Percentiles rank a stretch among this genome's conserved stretches.
phyloP scores from a whole-genome alignment of 257 asterid species.

The Plectranthus barbatus region DNA sequence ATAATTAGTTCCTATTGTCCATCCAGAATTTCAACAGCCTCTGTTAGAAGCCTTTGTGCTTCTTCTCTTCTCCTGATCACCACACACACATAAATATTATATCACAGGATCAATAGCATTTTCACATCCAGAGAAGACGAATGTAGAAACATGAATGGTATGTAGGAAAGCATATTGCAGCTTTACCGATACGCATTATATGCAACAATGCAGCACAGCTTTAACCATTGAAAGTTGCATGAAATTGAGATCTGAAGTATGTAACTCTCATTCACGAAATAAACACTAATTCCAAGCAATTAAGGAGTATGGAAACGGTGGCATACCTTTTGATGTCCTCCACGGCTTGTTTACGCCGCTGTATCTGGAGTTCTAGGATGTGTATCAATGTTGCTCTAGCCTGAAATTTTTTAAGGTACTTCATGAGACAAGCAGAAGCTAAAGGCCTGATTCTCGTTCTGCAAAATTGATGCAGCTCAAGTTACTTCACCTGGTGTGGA shows the following conservation, averaged over 20 bases:
- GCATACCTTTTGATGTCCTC: slow-evolving; percentile 88
- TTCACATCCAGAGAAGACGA: not conserved
- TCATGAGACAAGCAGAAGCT: not conserved
- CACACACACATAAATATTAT: not conserved
- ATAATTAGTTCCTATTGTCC: slow-evolving; percentile 40
- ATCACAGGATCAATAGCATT: not conserved
- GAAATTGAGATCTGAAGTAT: not conserved
- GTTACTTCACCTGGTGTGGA: slow-evolving; percentile 80
- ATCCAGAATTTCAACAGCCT: slow-evolving; percentile 63
- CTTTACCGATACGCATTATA: too few species aligned
- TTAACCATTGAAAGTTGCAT: not conserved
- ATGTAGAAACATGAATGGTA: not conserved
- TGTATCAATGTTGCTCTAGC: slow-evolving; percentile 96
- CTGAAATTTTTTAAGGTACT: slow-evolving; percentile 27
- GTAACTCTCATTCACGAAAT: not conserved
- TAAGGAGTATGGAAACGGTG: slow-evolving; percentile 2
- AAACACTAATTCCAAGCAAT: slow-evolving; percentile 3
- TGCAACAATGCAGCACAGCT: too few species aligned
- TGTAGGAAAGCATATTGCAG: too few species aligned
- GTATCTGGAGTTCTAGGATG: slow-evolving; percentile 91
- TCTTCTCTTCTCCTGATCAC: slow-evolving; percentile 78
- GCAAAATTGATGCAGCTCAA: not conserved
- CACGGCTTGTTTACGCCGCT: slow-evolving; percentile 83
- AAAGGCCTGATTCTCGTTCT: not conserved
- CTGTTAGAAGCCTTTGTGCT: slow-evolving; percentile 61